phyloP scores from a whole-genome alignment of 192 early-diverging fungal species.

The Coemansia sp. region DNA sequence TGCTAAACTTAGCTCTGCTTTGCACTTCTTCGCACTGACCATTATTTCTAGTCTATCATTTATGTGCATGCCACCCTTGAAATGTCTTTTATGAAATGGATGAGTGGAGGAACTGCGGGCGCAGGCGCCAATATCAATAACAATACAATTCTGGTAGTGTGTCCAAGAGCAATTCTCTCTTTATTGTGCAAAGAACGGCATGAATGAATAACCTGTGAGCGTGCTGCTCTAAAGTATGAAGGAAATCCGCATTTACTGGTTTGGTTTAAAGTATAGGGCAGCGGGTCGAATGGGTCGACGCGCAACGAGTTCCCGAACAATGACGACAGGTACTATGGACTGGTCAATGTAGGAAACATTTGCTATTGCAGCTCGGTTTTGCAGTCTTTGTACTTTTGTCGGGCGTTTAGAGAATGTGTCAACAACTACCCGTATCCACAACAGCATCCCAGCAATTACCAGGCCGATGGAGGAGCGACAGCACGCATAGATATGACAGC shows the following conservation, averaged over 20 bases:
- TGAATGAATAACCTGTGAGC: neutral
- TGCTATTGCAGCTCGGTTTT: constrained; percentile 95
- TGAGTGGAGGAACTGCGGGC: constrained; percentile 44
- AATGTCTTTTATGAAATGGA: constrained; percentile 74
- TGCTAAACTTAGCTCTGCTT: neutral
- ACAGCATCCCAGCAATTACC: constrained; percentile 12
- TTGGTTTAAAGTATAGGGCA: constrained; percentile 18
- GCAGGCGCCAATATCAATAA: constrained; percentile 21
- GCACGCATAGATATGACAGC: constrained; percentile 1
- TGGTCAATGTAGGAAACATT: constrained; percentile 78
- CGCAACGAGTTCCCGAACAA: constrained; percentile 55
- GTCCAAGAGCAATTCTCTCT: neutral
- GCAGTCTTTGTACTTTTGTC: constrained; percentile 94
- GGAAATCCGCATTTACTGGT: neutral
- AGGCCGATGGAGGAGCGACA: neutral
- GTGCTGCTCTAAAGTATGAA: neutral
- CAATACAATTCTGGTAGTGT: constrained; percentile 11
- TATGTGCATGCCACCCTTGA: neutral
- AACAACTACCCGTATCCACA: constrained; percentile 68
- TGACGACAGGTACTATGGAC: constrained; percentile 79
- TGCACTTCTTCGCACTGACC: neutral
- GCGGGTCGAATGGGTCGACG: constrained; percentile 16
- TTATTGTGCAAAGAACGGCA: neutral
- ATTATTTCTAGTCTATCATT: neutral
- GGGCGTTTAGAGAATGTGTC: constrained; percentile 91